Evolutionary conservation across 768 basidiomycete species (phyloP), one percentile per base, ranked within the genome.

Genomic region (Boletus subcaerulescens): DNA sequence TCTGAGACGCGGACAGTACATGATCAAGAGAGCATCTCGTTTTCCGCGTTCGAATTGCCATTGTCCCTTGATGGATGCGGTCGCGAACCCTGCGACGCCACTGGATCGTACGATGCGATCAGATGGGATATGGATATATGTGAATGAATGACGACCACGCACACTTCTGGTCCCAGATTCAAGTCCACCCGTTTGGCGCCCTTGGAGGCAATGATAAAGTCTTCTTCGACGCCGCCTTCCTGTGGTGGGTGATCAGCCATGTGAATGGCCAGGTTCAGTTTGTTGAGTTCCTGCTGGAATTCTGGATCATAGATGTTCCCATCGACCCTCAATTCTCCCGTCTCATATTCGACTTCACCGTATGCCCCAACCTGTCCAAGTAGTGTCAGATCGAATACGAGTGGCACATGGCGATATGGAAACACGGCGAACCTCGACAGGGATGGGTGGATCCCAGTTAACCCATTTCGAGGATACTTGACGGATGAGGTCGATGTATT

Each of bases 381-480:
- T 3, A 5, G 8, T 1, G 33, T 43, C 18, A 43, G 35, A 39
- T 33, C 22, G 45, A 17, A 1, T 20, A 6, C 3, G 24, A 9
- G 14, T 8, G 38, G n/a, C 38, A 39, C 15, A 17, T 17, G 8
- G 5, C 7, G 17, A n/a, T 4, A 35, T 18, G 26, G 53, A 46
- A 33, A 50, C 29, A 41, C 39, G 17, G 42, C 63, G 46, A 17
- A 73, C 73, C 62, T 67, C 56, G 39, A 75, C 57, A 10, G 62
- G 62, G 42, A 63, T 65, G 39, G 71, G 70, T 0, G 73, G 74
- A 13, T 74, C 71, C 72, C 71, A 75, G 53, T 68, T 74, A 43
- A 61, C 72, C 73, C 72, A 75, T 57, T 73, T 74, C 5, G 72
- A 69, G 26, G 71, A 67, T 5, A 48, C 58, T 0, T 53, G 41